Conservation (phyloP, 192 early-diverging fungal genomes). For the Mortierella antarctica region DNA sequence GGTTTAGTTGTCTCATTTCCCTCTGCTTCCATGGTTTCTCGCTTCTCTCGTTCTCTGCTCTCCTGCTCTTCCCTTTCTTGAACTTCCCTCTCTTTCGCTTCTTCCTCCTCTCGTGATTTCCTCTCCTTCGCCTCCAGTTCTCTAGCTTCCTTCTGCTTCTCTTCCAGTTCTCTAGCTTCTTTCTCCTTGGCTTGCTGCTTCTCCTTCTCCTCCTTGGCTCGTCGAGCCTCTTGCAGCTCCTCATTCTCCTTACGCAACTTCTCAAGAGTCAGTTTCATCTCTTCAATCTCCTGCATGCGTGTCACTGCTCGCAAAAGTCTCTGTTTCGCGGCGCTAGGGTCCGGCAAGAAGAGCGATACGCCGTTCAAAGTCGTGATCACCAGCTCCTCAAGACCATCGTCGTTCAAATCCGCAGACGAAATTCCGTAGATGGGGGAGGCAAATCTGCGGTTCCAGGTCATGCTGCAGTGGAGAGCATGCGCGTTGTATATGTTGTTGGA, state of each 20-base stretch:
- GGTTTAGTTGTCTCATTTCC: too few species aligned
- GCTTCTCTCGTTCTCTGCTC: too few species aligned
- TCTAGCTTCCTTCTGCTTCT: slow-evolving; percentile 9
- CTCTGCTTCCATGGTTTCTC: too few species aligned
- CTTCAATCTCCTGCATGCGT: slow-evolving; percentile 55
- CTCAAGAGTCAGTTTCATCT: slow-evolving; percentile 50
- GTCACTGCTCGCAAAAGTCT: slow-evolving; percentile 44
- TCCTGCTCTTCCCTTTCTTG: neutral
- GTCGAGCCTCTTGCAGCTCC: neutral
- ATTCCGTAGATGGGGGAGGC: slow-evolving; percentile 67
- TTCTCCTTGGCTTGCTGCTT: slow-evolving; percentile 1
- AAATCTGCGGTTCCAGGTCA: slow-evolving; percentile 64
- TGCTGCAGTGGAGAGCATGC: slow-evolving; percentile 29
- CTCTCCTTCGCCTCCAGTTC: slow-evolving; percentile 13
- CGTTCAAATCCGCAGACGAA: slow-evolving; percentile 59
- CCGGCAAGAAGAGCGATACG: slow-evolving; percentile 62
- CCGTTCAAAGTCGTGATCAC: slow-evolving; percentile 65
- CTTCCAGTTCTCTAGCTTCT: neutral
- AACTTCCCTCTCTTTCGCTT: neutral
- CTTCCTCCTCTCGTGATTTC: neutral
- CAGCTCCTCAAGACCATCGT: slow-evolving; percentile 65
- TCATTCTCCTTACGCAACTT: slow-evolving; percentile 22
- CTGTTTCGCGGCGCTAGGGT: slow-evolving; percentile 53
- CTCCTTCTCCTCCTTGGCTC: neutral
- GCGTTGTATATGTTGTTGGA: neutral